These are phyloP conservation scores for Arachis hypogaea DNA, from an alignment of 306 rosid genomes.

Conservation along the genomic window DNA sequence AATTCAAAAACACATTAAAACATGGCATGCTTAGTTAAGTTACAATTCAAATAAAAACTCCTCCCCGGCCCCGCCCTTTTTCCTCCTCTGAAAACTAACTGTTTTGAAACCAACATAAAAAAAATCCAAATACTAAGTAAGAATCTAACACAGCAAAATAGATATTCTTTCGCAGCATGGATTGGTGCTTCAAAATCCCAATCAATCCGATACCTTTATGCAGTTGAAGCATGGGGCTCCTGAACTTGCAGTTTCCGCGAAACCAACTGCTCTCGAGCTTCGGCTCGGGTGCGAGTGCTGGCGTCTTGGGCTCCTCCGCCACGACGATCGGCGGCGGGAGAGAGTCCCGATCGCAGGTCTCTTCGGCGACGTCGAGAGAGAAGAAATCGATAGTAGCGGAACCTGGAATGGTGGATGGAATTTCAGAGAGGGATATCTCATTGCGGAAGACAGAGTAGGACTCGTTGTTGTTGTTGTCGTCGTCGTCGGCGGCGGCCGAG, in stretches of 20 bases:
- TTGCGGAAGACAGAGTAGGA: constrained; percentile 73
- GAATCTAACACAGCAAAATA: not conserved
- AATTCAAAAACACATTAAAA: not conserved
- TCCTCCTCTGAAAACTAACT: not conserved
- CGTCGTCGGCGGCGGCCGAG: constrained; percentile 29
- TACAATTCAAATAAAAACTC: no score
- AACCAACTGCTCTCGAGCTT: constrained; percentile 87
- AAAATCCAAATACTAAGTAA: not conserved
- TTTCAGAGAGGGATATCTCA: constrained; percentile 62
- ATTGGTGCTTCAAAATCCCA: not conserved
- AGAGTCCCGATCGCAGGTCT: constrained; percentile 29
- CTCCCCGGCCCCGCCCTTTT: not conserved
- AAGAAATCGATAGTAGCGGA: constrained; percentile 63
- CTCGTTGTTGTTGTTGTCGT: constrained; percentile 1
- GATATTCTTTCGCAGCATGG: not conserved
- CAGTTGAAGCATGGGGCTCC: constrained; percentile 92
- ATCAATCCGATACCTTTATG: constrained; percentile 70
- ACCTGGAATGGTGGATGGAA: constrained; percentile 39
- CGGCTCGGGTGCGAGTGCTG: constrained; percentile 54
- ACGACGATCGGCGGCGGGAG: constrained; percentile 31
- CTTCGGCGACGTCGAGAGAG: constrained; percentile 68
- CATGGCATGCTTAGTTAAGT: not conserved
- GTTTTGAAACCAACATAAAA: not conserved
- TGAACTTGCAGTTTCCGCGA: constrained; percentile 70
- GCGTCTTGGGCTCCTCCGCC: constrained; percentile 51